Evolutionary conservation across 495 filamentous ascomycete genomes (phyloP), one percentile per base, ranked within the genome.

Genomic region (Saxispiralis lemnorum): DNA sequence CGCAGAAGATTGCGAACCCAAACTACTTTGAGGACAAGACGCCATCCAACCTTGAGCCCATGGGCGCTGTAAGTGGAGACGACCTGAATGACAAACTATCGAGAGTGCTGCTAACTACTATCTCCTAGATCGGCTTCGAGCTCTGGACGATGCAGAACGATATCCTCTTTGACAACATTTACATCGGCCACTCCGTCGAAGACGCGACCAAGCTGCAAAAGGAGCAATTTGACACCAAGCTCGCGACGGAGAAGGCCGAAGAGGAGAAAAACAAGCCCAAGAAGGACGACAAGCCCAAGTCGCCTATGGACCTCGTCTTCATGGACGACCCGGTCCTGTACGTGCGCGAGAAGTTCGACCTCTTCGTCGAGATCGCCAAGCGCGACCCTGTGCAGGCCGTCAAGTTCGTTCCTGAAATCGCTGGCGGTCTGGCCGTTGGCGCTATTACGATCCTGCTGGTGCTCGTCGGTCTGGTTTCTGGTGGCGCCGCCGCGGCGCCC

Each of bases 81-180:
- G 1, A 28, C 52, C 39, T 0, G 19, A 12, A 36, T 43, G 15
- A 4, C 11, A 4, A 18, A 14, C 6, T 28, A 10, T 33, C 13
- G 2, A 28, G 2, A 41, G 24, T 21, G 11, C 15, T 39, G 32
- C 34, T 44, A 10, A 50, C 57, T 48, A 59, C 47, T 28, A 46
- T 30, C 15, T 31, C 42, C 33, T 57, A 84, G 78, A 83, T 95
- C 68, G 88, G 89, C 54, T 95, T 94, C 55, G 92, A 96, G 66
- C 83, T 97, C 66, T 97, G 89, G 89, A 96, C 92, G 55, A 97
- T 97, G 89, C 89, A 94, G 60, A 92, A 78, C 63, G 82, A 95
- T 62, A 94, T 96, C 51, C 78, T 95, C 54, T 99, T 99, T 57
- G 85, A 96, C 76, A 99, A 99, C 78, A 85, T 99, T 73, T 99